These are phyloP conservation scores for Xylaria cubensis DNA, from an alignment of 495 filamentous ascomycete genomes.

Conservation along the genomic window DNA sequence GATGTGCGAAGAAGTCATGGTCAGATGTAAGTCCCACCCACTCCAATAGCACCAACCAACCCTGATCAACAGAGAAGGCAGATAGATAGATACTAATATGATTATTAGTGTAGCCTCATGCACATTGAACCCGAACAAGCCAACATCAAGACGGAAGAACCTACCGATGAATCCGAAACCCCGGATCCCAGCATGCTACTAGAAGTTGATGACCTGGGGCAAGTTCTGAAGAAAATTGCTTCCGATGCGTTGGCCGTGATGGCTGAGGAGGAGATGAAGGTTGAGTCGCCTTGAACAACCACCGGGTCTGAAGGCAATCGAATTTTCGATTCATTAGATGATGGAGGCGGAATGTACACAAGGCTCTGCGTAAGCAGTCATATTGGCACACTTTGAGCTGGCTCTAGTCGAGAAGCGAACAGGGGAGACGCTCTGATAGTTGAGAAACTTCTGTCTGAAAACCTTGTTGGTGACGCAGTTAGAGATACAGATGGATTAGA, in stretches of 20 bases:
- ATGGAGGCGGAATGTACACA: neutral
- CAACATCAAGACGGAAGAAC: neutral
- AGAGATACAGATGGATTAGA: neutral
- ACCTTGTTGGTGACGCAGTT: neutral
- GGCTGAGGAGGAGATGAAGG: neutral
- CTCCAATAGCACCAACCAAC: neutral
- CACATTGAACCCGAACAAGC: slow-evolving; percentile 4
- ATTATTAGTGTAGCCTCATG: slow-evolving; percentile 20
- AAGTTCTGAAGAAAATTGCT: slow-evolving; percentile 13
- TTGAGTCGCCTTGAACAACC: neutral
- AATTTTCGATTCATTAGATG: neutral
- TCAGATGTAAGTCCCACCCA: slow-evolving; percentile 17
- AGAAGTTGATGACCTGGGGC: neutral
- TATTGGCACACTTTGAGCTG: neutral
- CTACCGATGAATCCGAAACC: neutral
- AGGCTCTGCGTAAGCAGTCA: neutral
- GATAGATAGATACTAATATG: neutral
- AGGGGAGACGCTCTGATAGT: neutral
- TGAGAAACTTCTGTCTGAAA: neutral
- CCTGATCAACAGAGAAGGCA: neutral
- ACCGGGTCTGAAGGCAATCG: neutral
- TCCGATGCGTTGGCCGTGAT: slow-evolving; percentile 1
- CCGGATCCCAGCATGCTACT: neutral
- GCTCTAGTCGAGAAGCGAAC: neutral
- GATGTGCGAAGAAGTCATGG: slow-evolving; percentile 24